Evolutionary conservation across 1,284 basidiomycete genomes (phyloP), one percentile per base, ranked within the genome.

Genomic region (Hemileia vastatrix): DNA sequence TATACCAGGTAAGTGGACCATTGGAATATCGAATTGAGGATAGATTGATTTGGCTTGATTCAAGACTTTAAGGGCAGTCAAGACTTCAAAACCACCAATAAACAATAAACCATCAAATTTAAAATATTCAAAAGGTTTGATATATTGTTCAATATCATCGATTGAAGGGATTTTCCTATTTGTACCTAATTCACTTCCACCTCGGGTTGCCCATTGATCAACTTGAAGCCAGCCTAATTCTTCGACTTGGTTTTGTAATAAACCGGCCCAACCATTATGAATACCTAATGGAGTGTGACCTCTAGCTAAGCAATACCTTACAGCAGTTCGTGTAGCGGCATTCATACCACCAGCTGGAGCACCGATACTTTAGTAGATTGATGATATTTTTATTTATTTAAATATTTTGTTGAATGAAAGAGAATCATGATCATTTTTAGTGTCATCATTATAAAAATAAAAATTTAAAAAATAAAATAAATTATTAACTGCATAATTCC

Each of bases 291-390:
- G 87, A 19, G 83, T 87, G 77, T 98, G 94, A 0, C 95, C 94
- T 72, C 90, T 87, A 65, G 85, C 84, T 66, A 94, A 79, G 75
- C 92, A 97, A 80, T 90, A 96, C 15, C 94, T 87, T 5, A 90
- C 91, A 1, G 90, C 91, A 33, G 93, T 86, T 50, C 94, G 86
- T 0, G 92, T 96, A 0, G 94, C 94, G 1, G 93, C 93, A 75
- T 98, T 97, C 90, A 98, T 97, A 9, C 95, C 94, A 62, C 94
- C 93, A 2, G 94, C 93, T 2, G 95, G 94, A 0, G 95, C 95
- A 65, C 94, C 94, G 72, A 94, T 86, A 72, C 89, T 93, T 61
- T 56, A 54, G 6, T 56, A 31, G 33, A 31, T 4, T 15, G 23
- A 54, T 32, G 4, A 55, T 11, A 5, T n/a, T 6, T 36, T 31